Percentiles rank a stretch among this genome's conserved stretches.
Evolutionary conservation across 169 alveolate species (phyloP).

Genomic region (Perkinsus olseni): DNA sequence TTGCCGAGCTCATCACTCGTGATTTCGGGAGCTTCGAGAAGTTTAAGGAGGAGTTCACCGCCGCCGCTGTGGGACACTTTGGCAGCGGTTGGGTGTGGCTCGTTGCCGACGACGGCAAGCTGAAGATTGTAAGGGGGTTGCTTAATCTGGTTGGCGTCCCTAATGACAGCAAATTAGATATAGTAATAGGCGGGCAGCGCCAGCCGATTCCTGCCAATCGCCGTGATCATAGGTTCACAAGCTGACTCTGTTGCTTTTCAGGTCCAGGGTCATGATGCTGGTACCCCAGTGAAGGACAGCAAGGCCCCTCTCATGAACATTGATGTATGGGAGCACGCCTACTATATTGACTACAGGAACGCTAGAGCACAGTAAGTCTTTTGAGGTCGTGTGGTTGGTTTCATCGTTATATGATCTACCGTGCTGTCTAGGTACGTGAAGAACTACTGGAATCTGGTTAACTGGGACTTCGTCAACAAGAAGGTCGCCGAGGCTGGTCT

Average conservation of each 20-base stretch:
- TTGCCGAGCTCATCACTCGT: slow-evolving; percentile 60
- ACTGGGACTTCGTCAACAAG: slow-evolving; percentile 69
- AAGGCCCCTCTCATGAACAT: slow-evolving; percentile 59
- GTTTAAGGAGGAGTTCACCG: slow-evolving; percentile 66
- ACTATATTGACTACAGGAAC: slow-evolving; percentile 71
- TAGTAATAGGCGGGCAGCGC: not conserved
- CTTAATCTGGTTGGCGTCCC: not conserved
- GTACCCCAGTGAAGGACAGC: slow-evolving; percentile 49
- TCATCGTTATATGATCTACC: not conserved
- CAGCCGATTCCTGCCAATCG: not conserved
- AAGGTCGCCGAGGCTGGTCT: slow-evolving; percentile 19
- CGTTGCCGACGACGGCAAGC: slow-evolving; percentile 74
- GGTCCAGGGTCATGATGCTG: slow-evolving; percentile 55
- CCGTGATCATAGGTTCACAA: too few species aligned
- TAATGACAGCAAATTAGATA: not conserved
- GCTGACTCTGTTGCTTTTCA: not conserved
- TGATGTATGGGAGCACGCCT: slow-evolving; percentile 91
- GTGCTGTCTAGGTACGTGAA: not conserved
- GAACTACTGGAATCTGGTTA: slow-evolving; percentile 65
- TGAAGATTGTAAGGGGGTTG: slow-evolving; percentile 55
- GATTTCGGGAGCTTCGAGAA: slow-evolving; percentile 70
- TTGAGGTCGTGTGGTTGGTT: not conserved
- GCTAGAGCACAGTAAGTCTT: slow-evolving; percentile 40
- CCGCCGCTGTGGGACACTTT: slow-evolving; percentile 73
- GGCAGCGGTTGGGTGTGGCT: slow-evolving; percentile 99